Conservation (phyloP, 2,329 filamentous ascomycete genomes). For the Penicillium italicum region DNA sequence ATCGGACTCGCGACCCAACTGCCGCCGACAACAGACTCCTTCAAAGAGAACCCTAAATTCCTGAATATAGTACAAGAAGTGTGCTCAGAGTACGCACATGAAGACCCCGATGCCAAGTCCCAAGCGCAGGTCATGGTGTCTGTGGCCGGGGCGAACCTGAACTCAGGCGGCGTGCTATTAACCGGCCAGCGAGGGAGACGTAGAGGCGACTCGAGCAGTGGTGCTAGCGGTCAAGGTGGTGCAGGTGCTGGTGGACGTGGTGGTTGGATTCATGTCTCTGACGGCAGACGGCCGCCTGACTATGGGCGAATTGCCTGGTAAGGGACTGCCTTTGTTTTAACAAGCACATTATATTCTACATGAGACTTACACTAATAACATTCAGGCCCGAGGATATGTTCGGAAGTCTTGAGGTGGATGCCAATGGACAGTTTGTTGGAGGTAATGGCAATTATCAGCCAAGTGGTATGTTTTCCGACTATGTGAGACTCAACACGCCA, state of each 20-base stretch:
- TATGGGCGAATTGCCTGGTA: conserved; percentile 61
- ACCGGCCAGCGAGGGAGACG: conserved; percentile 34
- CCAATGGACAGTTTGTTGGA: conserved; percentile 54
- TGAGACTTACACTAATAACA: conserved; percentile 13
- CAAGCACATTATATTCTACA: background rate
- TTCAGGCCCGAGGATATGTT: conserved; percentile 61
- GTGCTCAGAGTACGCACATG: conserved; percentile 51
- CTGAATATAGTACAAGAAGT: conserved; percentile 55
- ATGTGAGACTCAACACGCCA: background rate
- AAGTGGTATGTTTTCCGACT: conserved; percentile 44
- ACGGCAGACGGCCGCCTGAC: conserved; percentile 58
- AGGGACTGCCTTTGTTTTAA: background rate
- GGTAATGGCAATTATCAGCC: conserved; percentile 57
- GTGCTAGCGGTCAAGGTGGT: conserved; percentile 57
- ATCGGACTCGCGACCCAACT: conserved; percentile 54
- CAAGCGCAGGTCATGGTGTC: conserved; percentile 60
- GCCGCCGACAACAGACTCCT: conserved; percentile 55
- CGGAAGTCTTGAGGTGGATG: conserved; percentile 61
- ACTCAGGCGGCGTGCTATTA: conserved; percentile 50
- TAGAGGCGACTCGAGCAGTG: conserved; percentile 49
- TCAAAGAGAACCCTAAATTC: conserved; percentile 56
- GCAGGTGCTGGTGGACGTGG: conserved; percentile 56
- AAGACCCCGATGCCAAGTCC: conserved; percentile 55
- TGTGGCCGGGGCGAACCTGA: conserved; percentile 54
- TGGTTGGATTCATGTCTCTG: conserved; percentile 62